Percentiles rank a stretch among this genome's conserved stretches.
Evolutionary conservation across 108 stramenopile species (phyloP).

Genomic region (Epithemia pelagica): DNA sequence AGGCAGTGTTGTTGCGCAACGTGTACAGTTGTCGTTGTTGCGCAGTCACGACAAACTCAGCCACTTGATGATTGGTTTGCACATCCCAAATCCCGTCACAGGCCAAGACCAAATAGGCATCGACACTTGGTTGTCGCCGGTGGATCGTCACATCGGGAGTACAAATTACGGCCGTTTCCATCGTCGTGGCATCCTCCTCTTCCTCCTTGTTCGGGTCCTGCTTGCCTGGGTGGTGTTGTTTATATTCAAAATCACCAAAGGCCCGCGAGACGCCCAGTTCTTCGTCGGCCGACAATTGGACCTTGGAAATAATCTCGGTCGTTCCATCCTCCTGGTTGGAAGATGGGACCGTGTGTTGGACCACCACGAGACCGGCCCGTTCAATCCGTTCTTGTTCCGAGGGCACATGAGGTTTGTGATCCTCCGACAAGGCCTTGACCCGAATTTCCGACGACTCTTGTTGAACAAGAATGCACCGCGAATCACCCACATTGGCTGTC

Average conservation of each 20-base stretch:
- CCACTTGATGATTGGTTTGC: conserved; percentile 65
- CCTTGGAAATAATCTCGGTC: conserved; percentile 27
- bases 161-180: conserved; percentile 61
- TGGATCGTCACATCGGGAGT: conserved; percentile 70
- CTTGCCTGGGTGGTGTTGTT: conserved; percentile 33
- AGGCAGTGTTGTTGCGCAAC: conserved; percentile 8
- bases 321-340: conserved; percentile 28
- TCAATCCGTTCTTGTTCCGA: conserved; percentile 71
- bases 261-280: conserved; percentile 76
- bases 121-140: conserved; percentile 33
- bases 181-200: conserved; percentile 4
- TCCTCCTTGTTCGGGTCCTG: neutral
- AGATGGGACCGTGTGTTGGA: conserved; percentile 22
- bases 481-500: conserved; percentile 88
- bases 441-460: conserved; percentile 9
- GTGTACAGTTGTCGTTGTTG: conserved; percentile 15
- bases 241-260: conserved; percentile 93
- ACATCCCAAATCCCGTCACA: conserved; percentile 92
- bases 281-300: conserved; percentile 14
- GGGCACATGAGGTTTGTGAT: conserved; percentile 89
- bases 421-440: conserved; percentile 62
- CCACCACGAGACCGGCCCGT: conserved; percentile 61
- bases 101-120: conserved; percentile 77
- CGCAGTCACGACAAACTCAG: conserved; percentile 44
- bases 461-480: conserved; percentile 74